phyloP scores from a whole-genome alignment of 2,329 filamentous ascomycete species.

The Monosporascus cannonballus region DNA sequence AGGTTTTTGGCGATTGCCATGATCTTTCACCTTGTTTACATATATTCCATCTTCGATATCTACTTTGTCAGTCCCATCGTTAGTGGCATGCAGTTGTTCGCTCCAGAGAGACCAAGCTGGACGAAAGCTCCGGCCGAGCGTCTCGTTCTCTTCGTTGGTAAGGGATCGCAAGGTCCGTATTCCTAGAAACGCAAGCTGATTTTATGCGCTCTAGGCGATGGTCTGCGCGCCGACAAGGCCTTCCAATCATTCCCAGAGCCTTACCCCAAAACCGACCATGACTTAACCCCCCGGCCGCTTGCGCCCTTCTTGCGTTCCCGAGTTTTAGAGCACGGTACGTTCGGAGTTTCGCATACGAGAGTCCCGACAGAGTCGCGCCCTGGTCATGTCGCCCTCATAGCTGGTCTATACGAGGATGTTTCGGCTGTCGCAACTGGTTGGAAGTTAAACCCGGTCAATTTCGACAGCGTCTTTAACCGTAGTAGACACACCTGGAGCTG shows the following conservation, averaged over 20 bases:
- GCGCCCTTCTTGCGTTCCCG: conserved; percentile 88
- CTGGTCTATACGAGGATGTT: conserved; percentile 94
- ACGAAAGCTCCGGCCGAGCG: conserved; percentile 76
- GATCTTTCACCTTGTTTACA: conserved; percentile 88
- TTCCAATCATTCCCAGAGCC: conserved; percentile 92
- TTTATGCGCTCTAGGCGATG: conserved; percentile 56
- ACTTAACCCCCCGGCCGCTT: conserved; percentile 69
- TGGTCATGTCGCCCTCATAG: conserved; percentile 94
- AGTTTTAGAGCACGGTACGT: conserved; percentile 84
- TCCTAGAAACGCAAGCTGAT: conserved; percentile 7
- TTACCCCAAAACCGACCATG: conserved; percentile 59
- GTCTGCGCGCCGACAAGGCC: conserved; percentile 93
- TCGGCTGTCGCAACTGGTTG: conserved; percentile 95
- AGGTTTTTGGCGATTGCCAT: conserved; percentile 85
- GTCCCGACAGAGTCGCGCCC: conserved; percentile 95
- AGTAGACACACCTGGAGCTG: conserved; percentile 98
- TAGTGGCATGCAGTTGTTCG: conserved; percentile 83
- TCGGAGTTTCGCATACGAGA: conserved; percentile 93
- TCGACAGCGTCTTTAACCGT: conserved; percentile 97
- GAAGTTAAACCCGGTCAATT: conserved; percentile 97
- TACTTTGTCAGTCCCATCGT: conserved; percentile 98
- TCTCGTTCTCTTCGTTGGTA: conserved; percentile 89
- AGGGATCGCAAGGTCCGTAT: conserved; percentile 15
- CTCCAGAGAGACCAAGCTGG: conserved; percentile 54
- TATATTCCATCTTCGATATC: conserved; percentile 95